A percentile compares a stretch with the other conserved stretches of the same genome.
Conservation (phyloP, 2,329 filamentous ascomycete genomes). For the Tolypocladium amazonense region DNA sequence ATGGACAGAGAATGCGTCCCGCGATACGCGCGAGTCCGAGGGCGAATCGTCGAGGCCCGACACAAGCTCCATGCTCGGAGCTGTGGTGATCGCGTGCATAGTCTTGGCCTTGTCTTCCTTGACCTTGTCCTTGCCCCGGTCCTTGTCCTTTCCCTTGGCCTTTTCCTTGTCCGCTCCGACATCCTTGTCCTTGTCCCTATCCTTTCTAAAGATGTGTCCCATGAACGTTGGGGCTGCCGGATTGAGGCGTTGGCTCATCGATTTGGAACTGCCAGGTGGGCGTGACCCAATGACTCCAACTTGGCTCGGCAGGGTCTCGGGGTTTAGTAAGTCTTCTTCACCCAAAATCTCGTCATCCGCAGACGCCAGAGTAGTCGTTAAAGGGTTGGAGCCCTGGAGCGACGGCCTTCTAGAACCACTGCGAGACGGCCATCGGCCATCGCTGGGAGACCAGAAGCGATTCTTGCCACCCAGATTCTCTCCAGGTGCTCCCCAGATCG, state of each 20-base stretch:
- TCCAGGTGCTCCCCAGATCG: conserved; percentile 56
- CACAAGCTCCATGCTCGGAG: conserved; percentile 26
- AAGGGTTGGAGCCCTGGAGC: conserved; percentile 58
- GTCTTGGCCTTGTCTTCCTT: conserved; percentile 27
- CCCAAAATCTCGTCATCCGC: conserved; percentile 55
- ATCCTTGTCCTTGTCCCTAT: conserved; percentile 21
- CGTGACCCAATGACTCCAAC: conserved; percentile 72
- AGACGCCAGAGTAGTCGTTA: conserved; percentile 51
- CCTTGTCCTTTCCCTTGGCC: conserved; percentile 26
- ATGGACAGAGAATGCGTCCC: conserved; percentile 45
- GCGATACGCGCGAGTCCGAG: conserved; percentile 41
- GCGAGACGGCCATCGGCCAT: conserved; percentile 42
- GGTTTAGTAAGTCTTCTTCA: conserved; percentile 42
- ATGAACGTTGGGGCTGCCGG: conserved; percentile 85
- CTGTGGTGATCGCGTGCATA: conserved; percentile 23
- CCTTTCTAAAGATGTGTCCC: conserved; percentile 50
- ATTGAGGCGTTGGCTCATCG: conserved; percentile 59
- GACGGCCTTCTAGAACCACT: conserved; percentile 74
- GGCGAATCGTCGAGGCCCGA: conserved; percentile 35
- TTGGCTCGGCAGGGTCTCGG: conserved; percentile 42
- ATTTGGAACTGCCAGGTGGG: conserved; percentile 35
- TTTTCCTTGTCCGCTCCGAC: conserved; percentile 17
- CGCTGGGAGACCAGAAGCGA: conserved; percentile 56
- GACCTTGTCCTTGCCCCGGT: conserved; percentile 23
- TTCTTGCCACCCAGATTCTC: conserved; percentile 38